A percentile compares a stretch with the other conserved stretches of the same genome.
Evolutionary conservation across 1,284 basidiomycete genomes (phyloP).

Genomic region (Stygiomarasmius scandens): DNA sequence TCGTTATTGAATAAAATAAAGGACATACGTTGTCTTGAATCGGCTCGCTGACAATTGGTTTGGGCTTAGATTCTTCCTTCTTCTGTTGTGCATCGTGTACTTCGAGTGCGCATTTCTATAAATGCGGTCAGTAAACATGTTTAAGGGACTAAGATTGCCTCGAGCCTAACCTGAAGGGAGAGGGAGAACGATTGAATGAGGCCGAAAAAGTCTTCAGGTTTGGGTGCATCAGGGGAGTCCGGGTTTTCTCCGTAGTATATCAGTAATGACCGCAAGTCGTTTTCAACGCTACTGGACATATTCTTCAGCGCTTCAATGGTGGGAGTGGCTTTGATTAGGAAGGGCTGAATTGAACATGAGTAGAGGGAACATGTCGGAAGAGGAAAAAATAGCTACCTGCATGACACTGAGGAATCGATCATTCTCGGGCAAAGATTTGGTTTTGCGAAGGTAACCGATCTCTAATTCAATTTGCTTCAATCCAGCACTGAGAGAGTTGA

Average conservation of each 20-base stretch:
- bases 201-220: constrained; percentile 81
- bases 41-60: constrained; percentile 25
- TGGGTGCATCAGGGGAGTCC: constrained; percentile 60
- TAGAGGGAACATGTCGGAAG: background rate
- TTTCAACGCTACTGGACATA: constrained; percentile 59
- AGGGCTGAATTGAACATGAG: constrained; percentile 46
- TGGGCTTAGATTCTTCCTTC: constrained; percentile 25
- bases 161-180: constrained; percentile 60
- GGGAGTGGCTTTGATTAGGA: constrained; percentile 52
- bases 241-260: constrained; percentile 75
- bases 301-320: constrained; percentile 66
- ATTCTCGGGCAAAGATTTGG: constrained; percentile 34
- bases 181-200: constrained; percentile 75
- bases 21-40: constrained; percentile 26
- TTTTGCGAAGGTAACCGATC: constrained; percentile 44
- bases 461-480: constrained; percentile 62
- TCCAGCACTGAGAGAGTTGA: constrained; percentile 61
- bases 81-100: constrained; percentile 59
- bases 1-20: constrained; percentile 10
- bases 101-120: constrained; percentile 76
- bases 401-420: constrained; percentile 72
- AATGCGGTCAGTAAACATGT: constrained; percentile 6
- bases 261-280: constrained; percentile 61
- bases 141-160: constrained; percentile 1
- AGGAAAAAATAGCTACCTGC: constrained; percentile 46